Base-by-base conservation (phyloP, 169 alveolate genomes). In the Eimeria acervulina region DNA sequence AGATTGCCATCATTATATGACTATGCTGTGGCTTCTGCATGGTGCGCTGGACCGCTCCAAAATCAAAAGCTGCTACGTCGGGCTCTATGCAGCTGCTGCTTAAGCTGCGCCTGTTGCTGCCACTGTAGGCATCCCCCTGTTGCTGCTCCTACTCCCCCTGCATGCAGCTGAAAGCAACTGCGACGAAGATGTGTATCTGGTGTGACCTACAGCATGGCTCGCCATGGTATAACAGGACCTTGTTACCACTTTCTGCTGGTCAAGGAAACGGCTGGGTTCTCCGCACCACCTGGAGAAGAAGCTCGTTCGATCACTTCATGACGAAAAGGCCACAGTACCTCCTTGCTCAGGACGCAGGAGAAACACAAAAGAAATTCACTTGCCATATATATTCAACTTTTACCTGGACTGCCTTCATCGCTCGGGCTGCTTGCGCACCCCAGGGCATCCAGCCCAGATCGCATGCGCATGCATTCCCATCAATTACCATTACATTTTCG, bases 201-300 rank as follows among this genome's bases (percentile, higher is more conserved):
- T 26, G 61, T 7, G 47, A 47, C 90, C 10, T 81, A 81, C 90
- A 15, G 90, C 90, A 81, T 81, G 90, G 90, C 90, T 81, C 90
- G 90, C 90, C 90, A 81, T 81, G 90, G 90, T 81, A 31, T 55
- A 52, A 81, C 90, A 81, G 38, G 72, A 81, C 44, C 47, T 47
- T 28, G 70, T 81, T 47, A 40, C 42, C 42, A 44, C 78, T 31
- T 66, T 74, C 61, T 38, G 90, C 72, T 81, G n/a, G 90, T 44
- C 90, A 47, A 81, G 19, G 90, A 47, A 51, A 51, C 47, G 90
- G 90, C 90, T 44, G n/a, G 90, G 90, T 55, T 44, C 42, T 52
- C 90, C 72, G 90, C 72, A 81, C 72, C 90, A 81, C 66, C 90
- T 81, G 47, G n/a, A 81, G 70, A n/a, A 81, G 70, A 81, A 81